A percentile compares a stretch with the other conserved stretches of the same genome.
Evolutionary conservation across 169 alveolate genomes (phyloP).

Genomic region (Plasmodium cynomolgi): DNA sequence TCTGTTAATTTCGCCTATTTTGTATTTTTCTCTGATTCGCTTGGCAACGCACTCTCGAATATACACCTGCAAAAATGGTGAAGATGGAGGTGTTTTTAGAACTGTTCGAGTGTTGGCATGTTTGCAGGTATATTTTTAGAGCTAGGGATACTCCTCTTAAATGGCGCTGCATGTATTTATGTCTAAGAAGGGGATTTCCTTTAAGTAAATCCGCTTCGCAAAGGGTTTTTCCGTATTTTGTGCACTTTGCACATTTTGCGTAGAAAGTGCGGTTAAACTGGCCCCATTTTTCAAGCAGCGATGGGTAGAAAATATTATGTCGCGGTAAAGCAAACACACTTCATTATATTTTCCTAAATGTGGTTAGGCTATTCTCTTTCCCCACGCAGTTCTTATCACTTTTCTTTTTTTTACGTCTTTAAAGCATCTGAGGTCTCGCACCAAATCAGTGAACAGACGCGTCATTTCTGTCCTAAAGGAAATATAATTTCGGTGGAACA

Average conservation of each 20-base stretch:
- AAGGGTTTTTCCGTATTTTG: neutral
- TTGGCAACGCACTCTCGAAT: constrained; percentile 71
- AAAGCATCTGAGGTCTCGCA: constrained; percentile 38
- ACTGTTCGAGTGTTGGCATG: neutral
- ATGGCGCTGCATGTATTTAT: neutral
- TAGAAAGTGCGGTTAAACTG: neutral
- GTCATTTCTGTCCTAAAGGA: constrained; percentile 46
- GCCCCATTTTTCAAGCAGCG: neutral
- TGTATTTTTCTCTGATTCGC: constrained; percentile 41
- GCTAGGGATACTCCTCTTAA: neutral
- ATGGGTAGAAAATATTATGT: neutral
- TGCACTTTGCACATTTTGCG: neutral
- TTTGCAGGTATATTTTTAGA: neutral
- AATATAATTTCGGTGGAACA: constrained; percentile 8
- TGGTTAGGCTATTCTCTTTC: neutral
- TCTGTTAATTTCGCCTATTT: constrained; percentile 45
- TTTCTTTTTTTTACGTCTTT: constrained; percentile 48
- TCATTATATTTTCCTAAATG: neutral
- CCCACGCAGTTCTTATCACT: neutral
- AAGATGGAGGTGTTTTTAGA: neutral
- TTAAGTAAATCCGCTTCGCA: neutral
- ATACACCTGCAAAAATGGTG: constrained; percentile 36
- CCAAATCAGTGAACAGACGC: constrained; percentile 24
- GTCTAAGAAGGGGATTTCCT: neutral
- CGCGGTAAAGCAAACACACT: neutral